Evolutionary conservation across 106 monocot species (phyloP), one percentile per base, ranked within the genome.

Genomic region (Dendrobium catenatum): DNA sequence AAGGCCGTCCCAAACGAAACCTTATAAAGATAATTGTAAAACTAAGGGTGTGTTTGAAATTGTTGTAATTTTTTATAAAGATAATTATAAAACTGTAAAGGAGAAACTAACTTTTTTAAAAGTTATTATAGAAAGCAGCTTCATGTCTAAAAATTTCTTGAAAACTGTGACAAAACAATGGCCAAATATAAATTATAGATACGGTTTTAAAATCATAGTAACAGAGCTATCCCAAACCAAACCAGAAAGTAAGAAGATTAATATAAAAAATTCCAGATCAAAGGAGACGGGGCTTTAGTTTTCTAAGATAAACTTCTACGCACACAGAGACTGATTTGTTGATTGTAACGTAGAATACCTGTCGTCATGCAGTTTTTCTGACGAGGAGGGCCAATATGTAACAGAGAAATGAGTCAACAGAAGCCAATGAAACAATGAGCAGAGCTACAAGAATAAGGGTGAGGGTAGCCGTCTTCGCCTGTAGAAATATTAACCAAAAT

Each of bases 401-500:
- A 66, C 82, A 86, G 33, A 97, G 88, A 9, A 80, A 80, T 18
- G 96, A 82, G 70, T 97, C 96, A 10, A 97, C 49, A 31, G 96
- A 85, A 16, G 90, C 89, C 47, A 97, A 75, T 19, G 90, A 94
- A 80, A 97, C 89, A 73, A 94, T 94, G 19, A 97, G 89, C 70
- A 87, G 73, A 4, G 90, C 94, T 9, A 94, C 94, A 48, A 97
- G 88, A 67, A 97, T 79, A 85, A 97, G 92, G 41, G 96, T 97
- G 51, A 97, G 90, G 15, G 82, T 67, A 43, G 96, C 86, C 2
- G 94, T 97, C 79, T 89, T 97, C 82, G 90, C 73, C 94, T 94
- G 96, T 81, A 87, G 16, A 83, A 54, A 70, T 70, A 61, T 70
- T 33, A 70, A 37, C 2, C 11, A 33, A 13, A 37, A 70, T 11